A percentile compares a stretch with the other conserved stretches of the same genome.
These are phyloP conservation scores for Chamaecrista fasciculata DNA, from an alignment of 306 rosid genomes.

Conservation along the genomic window DNA sequence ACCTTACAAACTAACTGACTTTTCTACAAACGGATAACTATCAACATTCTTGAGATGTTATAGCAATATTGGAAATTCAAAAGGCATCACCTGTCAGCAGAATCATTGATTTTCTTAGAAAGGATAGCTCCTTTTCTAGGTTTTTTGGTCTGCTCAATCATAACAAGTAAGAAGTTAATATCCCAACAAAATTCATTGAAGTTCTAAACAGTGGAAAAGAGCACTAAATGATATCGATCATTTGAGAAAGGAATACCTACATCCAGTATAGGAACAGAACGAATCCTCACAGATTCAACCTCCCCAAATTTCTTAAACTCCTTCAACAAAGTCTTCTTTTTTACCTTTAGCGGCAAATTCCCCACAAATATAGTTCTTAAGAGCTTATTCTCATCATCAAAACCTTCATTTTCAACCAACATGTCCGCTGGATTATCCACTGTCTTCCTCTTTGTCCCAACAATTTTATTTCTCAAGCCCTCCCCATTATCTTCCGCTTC, in stretches of 20 bases:
- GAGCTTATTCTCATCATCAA: conserved; percentile 82
- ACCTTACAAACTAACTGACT: conserved; percentile 12
- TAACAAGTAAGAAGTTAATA: conserved; percentile 6
- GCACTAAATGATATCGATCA: not conserved
- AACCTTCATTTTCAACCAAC: conserved; percentile 77
- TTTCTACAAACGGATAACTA: not conserved
- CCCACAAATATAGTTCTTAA: conserved; percentile 94
- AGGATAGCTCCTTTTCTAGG: conserved; percentile 87
- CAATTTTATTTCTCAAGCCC: conserved; percentile 33
- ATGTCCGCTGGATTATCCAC: conserved; percentile 64
- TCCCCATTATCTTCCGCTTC: conserved; percentile 31
- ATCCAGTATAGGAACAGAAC: conserved; percentile 82
- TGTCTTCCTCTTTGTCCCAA: conserved; percentile 77
- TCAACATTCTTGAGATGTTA: not conserved
- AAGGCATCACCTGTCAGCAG: conserved; percentile 66
- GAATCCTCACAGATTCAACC: conserved; percentile 90
- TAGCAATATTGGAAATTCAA: conserved; percentile 1
- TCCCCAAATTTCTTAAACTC: conserved; percentile 85
- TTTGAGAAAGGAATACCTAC: conserved; percentile 48
- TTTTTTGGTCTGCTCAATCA: conserved; percentile 65
- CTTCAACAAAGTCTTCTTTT: conserved; percentile 69
- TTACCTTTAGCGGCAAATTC: conserved; percentile 73
- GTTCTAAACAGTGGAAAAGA: not conserved
- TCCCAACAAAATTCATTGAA: not conserved
- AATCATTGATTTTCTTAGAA: conserved; percentile 62